Evolutionary conservation across 1,139 yeast genomes (phyloP).

Genomic region (Hansenula anomala): DNA sequence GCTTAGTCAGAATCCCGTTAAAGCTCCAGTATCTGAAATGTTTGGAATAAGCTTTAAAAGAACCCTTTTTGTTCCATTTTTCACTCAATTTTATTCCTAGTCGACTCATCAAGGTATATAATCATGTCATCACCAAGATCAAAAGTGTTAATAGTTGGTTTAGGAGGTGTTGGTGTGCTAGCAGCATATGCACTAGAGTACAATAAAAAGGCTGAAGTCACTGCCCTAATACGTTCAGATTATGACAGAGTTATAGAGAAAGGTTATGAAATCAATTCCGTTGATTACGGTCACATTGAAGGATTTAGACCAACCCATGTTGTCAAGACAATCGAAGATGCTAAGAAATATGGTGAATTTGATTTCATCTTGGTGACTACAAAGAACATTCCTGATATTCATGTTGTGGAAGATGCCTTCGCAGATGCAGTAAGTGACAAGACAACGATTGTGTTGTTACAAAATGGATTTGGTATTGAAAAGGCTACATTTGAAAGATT

Average conservation of each 20-base stretch:
- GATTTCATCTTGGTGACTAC: slow-evolving; percentile 68
- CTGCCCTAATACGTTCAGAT: slow-evolving; percentile 59
- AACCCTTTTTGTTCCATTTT: too few relatives aligned
- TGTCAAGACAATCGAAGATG: slow-evolving; percentile 37
- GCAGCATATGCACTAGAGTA: slow-evolving; percentile 56
- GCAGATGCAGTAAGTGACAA: slow-evolving; percentile 46
- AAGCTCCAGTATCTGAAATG: too few relatives aligned
- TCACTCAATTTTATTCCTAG: too few relatives aligned
- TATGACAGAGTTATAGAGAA: slow-evolving; percentile 43
- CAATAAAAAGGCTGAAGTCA: slow-evolving; percentile 46
- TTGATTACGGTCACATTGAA: slow-evolving; percentile 51
- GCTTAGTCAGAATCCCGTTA: too few relatives aligned
- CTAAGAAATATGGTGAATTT: slow-evolving; percentile 42
- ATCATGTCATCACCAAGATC: slow-evolving; percentile 7
- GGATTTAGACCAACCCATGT: slow-evolving; percentile 49
- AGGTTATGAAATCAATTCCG: slow-evolving; percentile 60
- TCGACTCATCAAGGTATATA: too few relatives aligned
- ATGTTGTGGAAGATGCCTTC: slow-evolving; percentile 53
- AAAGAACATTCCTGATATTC: slow-evolving; percentile 69
- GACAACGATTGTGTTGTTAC: slow-evolving; percentile 58
- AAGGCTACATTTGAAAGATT: slow-evolving; percentile 49
- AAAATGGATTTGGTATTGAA: slow-evolving; percentile 76
- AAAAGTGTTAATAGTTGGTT: slow-evolving; percentile 52
- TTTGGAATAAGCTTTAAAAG: too few relatives aligned
- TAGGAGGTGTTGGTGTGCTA: slow-evolving; percentile 74